Conservation (phyloP, 2,329 filamentous ascomycete species). For the Fusarium citri region DNA sequence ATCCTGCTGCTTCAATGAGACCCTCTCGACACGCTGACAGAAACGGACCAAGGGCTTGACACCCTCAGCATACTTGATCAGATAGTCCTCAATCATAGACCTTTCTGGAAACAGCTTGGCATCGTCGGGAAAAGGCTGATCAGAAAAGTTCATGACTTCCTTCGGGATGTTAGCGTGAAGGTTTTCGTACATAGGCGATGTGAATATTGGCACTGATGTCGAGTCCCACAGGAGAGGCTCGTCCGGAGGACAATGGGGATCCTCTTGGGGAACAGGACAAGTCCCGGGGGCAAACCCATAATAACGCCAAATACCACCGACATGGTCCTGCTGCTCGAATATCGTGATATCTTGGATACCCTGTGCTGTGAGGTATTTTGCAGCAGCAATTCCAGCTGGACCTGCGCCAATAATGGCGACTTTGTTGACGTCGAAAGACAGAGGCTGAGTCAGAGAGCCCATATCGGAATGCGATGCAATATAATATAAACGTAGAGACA, state of each 20-base stretch:
- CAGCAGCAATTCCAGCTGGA: conserved; percentile 80
- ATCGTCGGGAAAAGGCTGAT: conserved; percentile 72
- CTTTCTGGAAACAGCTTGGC: conserved; percentile 81
- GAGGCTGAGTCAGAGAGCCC: conserved; percentile 46
- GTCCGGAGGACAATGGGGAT: conserved; percentile 71
- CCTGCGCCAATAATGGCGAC: conserved; percentile 88
- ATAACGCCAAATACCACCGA: conserved; percentile 91
- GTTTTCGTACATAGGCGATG: conserved; percentile 85
- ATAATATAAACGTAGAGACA: background rate
- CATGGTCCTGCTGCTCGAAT: conserved; percentile 81
- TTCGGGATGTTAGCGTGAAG: conserved; percentile 91
- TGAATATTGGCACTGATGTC: conserved; percentile 67
- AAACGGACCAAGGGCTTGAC: conserved; percentile 76
- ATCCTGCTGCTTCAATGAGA: conserved; percentile 53
- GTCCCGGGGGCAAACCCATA: conserved; percentile 61
- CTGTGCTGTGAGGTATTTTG: conserved; percentile 83
- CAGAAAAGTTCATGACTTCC: conserved; percentile 82
- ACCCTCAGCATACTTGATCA: conserved; percentile 77
- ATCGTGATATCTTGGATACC: conserved; percentile 77
- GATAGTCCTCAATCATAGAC: conserved; percentile 76
- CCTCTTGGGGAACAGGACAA: conserved; percentile 75
- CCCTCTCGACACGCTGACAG: conserved; percentile 74
- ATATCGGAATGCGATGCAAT: conserved; percentile 32
- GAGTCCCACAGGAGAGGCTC: conserved; percentile 65
- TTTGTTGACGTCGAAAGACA: conserved; percentile 63